Percentiles rank a stretch among this genome's conserved stretches.
Conservation (phyloP, 75 land plant genomes). For the Isoetes taiwanensis region DNA sequence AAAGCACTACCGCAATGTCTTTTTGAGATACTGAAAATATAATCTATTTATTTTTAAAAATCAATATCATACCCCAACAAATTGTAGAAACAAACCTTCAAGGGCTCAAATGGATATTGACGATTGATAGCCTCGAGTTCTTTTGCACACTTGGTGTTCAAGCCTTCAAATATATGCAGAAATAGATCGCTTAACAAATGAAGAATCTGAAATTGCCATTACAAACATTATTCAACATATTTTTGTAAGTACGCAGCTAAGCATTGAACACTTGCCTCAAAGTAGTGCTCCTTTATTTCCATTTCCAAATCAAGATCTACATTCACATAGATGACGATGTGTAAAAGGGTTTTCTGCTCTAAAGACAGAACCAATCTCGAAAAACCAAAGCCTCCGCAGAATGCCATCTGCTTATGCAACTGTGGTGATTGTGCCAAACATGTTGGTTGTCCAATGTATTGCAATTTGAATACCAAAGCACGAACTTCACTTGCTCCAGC, state of each 20-base stretch:
- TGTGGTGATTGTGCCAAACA: conserved; percentile 97
- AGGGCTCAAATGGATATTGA: conserved; percentile 83
- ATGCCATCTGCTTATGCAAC: conserved; percentile 87
- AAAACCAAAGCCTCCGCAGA: conserved; percentile 83
- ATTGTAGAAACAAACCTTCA: no score
- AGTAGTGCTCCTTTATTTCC: conserved; percentile 88
- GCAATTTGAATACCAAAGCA: conserved; percentile 73
- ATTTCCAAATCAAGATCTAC: conserved; percentile 93
- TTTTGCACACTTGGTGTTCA: conserved; percentile 58
- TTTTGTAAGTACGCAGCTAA: no score
- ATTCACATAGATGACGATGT: conserved; percentile 90
- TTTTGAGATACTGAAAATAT: no score
- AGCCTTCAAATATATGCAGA: conserved; percentile 60
- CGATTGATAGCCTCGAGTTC: conserved; percentile 54
- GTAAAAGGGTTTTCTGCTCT: conserved; percentile 91
- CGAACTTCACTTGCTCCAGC: conserved; percentile 97
- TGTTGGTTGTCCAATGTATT: conserved; percentile 79
- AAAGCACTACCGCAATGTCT: no score
- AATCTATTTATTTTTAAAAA: no score
- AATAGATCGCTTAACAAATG: conserved; percentile 67
- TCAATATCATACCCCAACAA: no score
- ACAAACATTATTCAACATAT: no score
- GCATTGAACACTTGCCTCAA: conserved; percentile 62
- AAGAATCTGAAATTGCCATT: no score
- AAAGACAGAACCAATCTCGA: conserved; percentile 86